A percentile compares a stretch with the other conserved stretches of the same genome.
Evolutionary conservation across 768 basidiomycete species (phyloP).

Genomic region (Roridomyces roridus): DNA sequence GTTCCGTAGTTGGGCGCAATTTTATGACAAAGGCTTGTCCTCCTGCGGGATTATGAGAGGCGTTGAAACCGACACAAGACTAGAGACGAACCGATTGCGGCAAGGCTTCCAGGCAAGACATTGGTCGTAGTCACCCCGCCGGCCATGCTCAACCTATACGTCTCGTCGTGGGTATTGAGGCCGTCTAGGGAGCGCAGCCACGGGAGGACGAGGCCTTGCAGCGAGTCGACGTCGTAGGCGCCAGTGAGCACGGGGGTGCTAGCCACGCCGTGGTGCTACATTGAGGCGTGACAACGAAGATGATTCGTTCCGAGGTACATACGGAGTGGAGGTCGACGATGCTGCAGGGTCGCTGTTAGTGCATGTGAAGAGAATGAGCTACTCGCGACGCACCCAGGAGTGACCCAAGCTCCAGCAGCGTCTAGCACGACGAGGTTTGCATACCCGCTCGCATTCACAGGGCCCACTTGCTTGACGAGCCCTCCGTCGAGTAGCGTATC

Average conservation of each 20-base stretch:
- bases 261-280: constrained; percentile 53
- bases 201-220: constrained; percentile 56
- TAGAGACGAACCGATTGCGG: constrained; percentile 58
- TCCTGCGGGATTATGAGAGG: constrained; percentile 37
- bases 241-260: constrained; percentile 35
- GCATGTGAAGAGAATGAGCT: too few species aligned
- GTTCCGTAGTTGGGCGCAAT: constrained; percentile 66
- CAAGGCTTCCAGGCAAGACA: constrained; percentile 70
- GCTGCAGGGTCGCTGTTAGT: too few species aligned
- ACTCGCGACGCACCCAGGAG: constrained; percentile 58
- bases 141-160: constrained; percentile 60
- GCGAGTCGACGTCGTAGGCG: too few species aligned
- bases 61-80: neutral
- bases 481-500: constrained; percentile 71
- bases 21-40: constrained; percentile 85
- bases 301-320: too few species aligned
- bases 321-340: constrained; percentile 62
- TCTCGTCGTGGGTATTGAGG: constrained; percentile 73
- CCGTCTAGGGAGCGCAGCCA: constrained; percentile 78
- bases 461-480: constrained; percentile 61
- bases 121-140: constrained; percentile 79
- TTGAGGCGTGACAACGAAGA: too few species aligned
- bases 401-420: constrained; percentile 70
- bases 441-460: constrained; percentile 28
- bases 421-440: constrained; percentile 50